phyloP scores from a whole-genome alignment of 495 filamentous ascomycete genomes.

The Aspergillus saccharolyticus region DNA sequence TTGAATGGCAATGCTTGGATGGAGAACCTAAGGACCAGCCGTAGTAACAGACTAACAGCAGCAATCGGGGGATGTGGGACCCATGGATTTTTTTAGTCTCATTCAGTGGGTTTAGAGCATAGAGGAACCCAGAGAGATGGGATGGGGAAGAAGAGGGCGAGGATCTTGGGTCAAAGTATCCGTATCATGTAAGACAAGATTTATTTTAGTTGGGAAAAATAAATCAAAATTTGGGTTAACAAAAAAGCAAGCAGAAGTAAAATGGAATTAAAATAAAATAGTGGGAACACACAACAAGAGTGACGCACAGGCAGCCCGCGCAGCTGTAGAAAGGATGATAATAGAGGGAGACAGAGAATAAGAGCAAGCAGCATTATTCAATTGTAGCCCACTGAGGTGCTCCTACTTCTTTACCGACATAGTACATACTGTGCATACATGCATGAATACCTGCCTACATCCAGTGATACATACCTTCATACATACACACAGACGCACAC shows the following conservation, averaged over 20 bases:
- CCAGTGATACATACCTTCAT: no score
- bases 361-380: slow-evolving; percentile 3
- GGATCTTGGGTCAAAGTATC: not conserved
- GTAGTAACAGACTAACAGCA: not conserved
- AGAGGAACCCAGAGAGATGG: not conserved
- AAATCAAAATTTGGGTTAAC: not conserved
- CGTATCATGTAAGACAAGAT: not conserved
- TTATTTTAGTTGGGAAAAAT: not conserved
- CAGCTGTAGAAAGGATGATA: not conserved
- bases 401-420: not conserved
- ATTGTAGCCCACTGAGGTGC: not conserved
- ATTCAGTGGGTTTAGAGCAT: not conserved
- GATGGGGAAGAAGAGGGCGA: not conserved
- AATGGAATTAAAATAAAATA: not conserved
- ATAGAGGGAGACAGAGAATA: not conserved
- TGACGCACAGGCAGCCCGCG: not conserved
- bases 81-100: not conserved
- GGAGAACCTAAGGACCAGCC: not conserved
- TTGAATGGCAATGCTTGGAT: not conserved
- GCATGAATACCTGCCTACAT: not conserved
- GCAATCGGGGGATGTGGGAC: not conserved
- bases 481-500: slow-evolving; percentile 1
- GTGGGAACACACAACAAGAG: not conserved
- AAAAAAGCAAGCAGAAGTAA: not conserved
- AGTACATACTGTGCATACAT: slow-evolving; percentile 3